Evolutionary conservation across 1,139 yeast species (phyloP), one percentile per base, ranked within the genome.

Genomic region (Debaryomyces singareniensis): DNA sequence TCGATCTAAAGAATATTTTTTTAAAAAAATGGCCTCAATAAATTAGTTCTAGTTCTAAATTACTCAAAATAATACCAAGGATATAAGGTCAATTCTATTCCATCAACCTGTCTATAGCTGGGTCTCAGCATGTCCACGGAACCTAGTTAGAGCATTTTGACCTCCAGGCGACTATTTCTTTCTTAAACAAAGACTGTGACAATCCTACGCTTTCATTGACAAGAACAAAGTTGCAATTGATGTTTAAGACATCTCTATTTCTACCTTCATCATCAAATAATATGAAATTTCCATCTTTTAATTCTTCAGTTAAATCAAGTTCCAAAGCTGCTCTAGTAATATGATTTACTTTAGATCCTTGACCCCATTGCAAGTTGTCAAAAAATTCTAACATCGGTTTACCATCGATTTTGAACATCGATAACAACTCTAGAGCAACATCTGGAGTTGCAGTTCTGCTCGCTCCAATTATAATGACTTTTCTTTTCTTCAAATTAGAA

Each of bases 201-300:
- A 80, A 58, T 1, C 86, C 86, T 14, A 43, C 38, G 4, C 58
- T 47, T 29, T 60, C 64, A 37, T 62, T 64, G 5, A 80, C 68
- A 41, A 71, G 68, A 15, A 70, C 72, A 50, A 80, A 80, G 30
- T 68, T 62, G 32, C 81, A 82, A 7, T 82, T 80, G 5, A 80
- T 61, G 4, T 56, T 45, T 41, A 71, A 73, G 4, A 81, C 89
- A 40, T 81, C 91, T 36, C 58, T 61, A 43, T 81, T 81, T 37
- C 91, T 60, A 34, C 49, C 38, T 48, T 81, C 91, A 47, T 81
- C 91, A 47, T 81, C 91, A 44, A 69, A 82, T 30, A 82, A 62
- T 9, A 81, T 60, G 62, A 78, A 73, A 20, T 75, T 68, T 2
- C 70, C 61, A 29, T 51, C 58, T 3, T 49, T 55, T 12, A 78